Evolutionary conservation across 345 rosid genomes (phyloP).

Genomic region (Mercurialis annua): DNA sequence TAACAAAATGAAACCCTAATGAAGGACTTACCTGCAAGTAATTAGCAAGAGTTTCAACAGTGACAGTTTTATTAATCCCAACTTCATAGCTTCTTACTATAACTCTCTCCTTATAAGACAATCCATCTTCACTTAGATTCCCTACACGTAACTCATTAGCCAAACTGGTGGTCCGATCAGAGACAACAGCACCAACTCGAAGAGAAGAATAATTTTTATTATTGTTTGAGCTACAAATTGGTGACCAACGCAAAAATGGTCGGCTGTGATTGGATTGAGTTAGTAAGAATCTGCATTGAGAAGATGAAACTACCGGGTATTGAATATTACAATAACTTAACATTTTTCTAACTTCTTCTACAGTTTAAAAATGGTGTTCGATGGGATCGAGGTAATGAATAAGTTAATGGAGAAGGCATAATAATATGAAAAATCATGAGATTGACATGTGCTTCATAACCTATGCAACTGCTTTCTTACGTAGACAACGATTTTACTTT

Average conservation of each 20-base stretch:
- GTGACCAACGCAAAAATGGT: constrained; percentile 11
- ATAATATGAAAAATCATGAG: no score
- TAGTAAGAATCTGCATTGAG: constrained; percentile 51
- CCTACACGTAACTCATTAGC: constrained; percentile 66
- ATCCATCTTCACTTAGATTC: constrained; percentile 63
- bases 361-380: no score
- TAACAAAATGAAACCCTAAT: neutral
- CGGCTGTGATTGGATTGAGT: constrained; percentile 6
- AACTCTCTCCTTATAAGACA: constrained; percentile 82
- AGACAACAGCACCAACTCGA: constrained; percentile 37
- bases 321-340: no score
- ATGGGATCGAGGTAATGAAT: no score
- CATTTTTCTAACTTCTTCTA: no score
- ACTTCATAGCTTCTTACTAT: constrained; percentile 88
- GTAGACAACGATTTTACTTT: no score
- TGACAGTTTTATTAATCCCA: constrained; percentile 93
- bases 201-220: constrained; percentile 22
- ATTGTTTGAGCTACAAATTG: constrained; percentile 24
- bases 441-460: no score
- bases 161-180: constrained; percentile 22
- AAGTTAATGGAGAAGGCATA: no score
- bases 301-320: no score
- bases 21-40: constrained; percentile 60
- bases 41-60: constrained; percentile 91
- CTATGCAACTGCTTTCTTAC: no score